Conservation (phyloP, 768 basidiomycete genomes). For the Thelephora ganbajun region DNA sequence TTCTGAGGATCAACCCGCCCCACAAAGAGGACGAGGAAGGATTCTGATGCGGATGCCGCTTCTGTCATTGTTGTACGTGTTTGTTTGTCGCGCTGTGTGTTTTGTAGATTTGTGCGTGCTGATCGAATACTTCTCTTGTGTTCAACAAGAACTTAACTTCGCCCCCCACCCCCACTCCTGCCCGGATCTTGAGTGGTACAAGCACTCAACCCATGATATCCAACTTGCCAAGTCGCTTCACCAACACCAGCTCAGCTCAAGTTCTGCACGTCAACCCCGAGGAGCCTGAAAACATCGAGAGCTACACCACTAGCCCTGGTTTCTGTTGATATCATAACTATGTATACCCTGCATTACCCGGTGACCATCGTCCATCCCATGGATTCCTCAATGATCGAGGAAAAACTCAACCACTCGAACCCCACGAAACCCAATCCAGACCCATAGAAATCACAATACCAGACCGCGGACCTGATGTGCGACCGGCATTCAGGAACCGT, state of each 20-base stretch:
- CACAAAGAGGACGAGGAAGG: constrained; percentile 65
- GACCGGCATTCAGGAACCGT: constrained; percentile 81
- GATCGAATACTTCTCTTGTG: constrained; percentile 22
- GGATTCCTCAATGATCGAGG: constrained; percentile 88
- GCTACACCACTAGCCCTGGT: constrained; percentile 68
- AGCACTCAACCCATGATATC: constrained; percentile 7
- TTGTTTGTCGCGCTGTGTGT: constrained; percentile 25
- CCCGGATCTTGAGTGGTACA: constrained; percentile 5
- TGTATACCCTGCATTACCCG: constrained; percentile 81
- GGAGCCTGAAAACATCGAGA: constrained; percentile 75
- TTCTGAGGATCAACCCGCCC: constrained; percentile 63
- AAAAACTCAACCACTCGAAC: constrained; percentile 71
- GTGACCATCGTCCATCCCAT: constrained; percentile 81
- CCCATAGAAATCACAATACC: constrained; percentile 61
- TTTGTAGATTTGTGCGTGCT: constrained; percentile 27
- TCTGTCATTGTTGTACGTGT: constrained; percentile 60
- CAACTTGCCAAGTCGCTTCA: constrained; percentile 22
- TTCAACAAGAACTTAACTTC: constrained; percentile 55
- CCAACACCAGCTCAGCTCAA: constrained; percentile 63
- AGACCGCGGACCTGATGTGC: constrained; percentile 65
- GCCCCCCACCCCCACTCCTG: constrained; percentile 53
- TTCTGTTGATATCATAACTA: constrained; percentile 79
- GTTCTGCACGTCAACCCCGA: constrained; percentile 64
- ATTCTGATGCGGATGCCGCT: constrained; percentile 64
- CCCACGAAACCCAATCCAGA: constrained; percentile 63